Evolutionary conservation across 2,329 filamentous ascomycete genomes (phyloP).

Genomic region (Amylocarpus encephaloides): DNA sequence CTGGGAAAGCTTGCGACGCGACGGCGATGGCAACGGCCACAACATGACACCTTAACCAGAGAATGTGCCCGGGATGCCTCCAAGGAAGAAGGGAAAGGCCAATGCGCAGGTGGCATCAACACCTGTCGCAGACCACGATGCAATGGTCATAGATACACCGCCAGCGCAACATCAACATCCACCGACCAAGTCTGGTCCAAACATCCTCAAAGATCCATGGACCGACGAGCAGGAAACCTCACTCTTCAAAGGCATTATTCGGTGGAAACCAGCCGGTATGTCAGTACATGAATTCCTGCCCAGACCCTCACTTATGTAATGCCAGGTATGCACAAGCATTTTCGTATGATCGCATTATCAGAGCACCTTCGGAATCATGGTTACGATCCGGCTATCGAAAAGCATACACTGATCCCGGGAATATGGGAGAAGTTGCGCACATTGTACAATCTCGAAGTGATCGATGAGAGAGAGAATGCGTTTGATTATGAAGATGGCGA

Average conservation of each 20-base stretch:
- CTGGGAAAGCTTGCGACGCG: not conserved
- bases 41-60: not conserved
- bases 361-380: constrained; percentile 76
- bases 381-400: constrained; percentile 60
- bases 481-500: constrained; percentile 42
- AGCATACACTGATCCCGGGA: constrained; percentile 80
- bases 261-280: constrained; percentile 90
- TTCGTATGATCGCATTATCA: constrained; percentile 81
- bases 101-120: constrained; percentile 50
- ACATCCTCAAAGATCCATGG: constrained; percentile 67
- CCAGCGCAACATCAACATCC: constrained; percentile 17
- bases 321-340: constrained; percentile 85
- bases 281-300: not conserved
- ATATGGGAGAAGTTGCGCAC: constrained; percentile 85
- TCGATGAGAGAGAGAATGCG: constrained; percentile 74
- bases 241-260: constrained; percentile 85
- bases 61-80: not conserved
- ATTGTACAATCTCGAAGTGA: constrained; percentile 77
- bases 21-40: not conserved
- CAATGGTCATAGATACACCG: constrained; percentile 8
- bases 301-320: constrained; percentile 11
- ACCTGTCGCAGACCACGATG: constrained; percentile 38
- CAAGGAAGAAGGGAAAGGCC: constrained; percentile 34
- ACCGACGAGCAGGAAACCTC: constrained; percentile 93
- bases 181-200: constrained; percentile 35